Base-by-base conservation (phyloP, 768 basidiomycete genomes). In the Suillus plorans region DNA sequence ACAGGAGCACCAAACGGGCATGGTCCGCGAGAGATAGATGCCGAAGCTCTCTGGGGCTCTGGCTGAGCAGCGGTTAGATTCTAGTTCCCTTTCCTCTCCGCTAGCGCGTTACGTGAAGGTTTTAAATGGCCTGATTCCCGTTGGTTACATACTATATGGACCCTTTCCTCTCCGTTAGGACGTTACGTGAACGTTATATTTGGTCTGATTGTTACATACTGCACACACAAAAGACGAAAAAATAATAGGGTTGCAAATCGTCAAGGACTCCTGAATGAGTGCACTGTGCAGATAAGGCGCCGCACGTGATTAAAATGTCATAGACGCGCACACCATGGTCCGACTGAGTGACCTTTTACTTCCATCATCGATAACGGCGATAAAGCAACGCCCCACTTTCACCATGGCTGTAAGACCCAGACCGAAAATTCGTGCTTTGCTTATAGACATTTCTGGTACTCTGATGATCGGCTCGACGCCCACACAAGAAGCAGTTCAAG, bases 361-460 rank as follows among this genome's bases (percentile, higher is more conserved):
- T 44, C 42, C 49, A 25, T 50, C 25, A 53, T 20, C 5, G 52
- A 53, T 58, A 41, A 28, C 39, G 25, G 31, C 31, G 31, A 58
- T 58, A 58, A 25, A 39, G 37, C 37, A 60, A 47, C 47, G 39
- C 10, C 53, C 57, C 52, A 66, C 63, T 57, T 56, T 20, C 56
- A 61, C n/a, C 28, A 64, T 61, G 45, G 61, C 49, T 42, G 39
- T 18, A 36, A 45, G 28, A 50, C 41, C 68, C 44, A 77, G 81
- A 55, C 84, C 83, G 4, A 63, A 64, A 22, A 80, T 89, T 50
- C 75, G 76, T 12, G 87, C 81, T 0, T 67, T 89, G 0, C 82
- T 90, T 22, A 81, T 91, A 60, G 89, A 91, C 68, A 81, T 91
- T 42, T 89, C 87, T 4, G 89, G 90, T 0, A 91, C 86, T 1